Evolutionary conservation across 2,329 filamentous ascomycete genomes (phyloP).

Genomic region (Graphiopsis chlorocephala): DNA sequence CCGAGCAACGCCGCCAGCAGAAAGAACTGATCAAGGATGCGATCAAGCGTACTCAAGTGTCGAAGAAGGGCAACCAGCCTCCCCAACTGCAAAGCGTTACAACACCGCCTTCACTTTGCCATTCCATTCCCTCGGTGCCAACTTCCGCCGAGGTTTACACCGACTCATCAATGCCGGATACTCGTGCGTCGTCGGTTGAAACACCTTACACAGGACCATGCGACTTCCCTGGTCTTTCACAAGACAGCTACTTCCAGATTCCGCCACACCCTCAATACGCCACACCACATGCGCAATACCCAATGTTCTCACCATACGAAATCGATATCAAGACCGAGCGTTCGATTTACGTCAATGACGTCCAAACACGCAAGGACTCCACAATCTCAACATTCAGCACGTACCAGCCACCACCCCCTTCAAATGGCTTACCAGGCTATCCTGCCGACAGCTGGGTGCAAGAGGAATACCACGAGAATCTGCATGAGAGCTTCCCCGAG

Average conservation of each 20-base stretch:
- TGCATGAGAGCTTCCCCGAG: conserved; percentile 62
- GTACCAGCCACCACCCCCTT: conserved; percentile 74
- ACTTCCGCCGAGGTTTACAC: conserved; percentile 73
- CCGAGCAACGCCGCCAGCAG: conserved; percentile 76
- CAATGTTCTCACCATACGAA: conserved; percentile 75
- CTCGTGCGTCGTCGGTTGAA: conserved; percentile 73
- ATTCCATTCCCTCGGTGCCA: conserved; percentile 61
- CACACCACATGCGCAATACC: conserved; percentile 40
- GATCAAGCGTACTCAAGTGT: conserved; percentile 94
- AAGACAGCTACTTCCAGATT: conserved; percentile 60
- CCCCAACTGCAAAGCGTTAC: conserved; percentile 42
- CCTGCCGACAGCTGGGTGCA: conserved; percentile 68
- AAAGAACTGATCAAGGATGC: conserved; percentile 96
- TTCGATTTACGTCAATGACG: conserved; percentile 89
- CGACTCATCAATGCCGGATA: conserved; percentile 69
- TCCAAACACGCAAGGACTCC: conserved; percentile 80
- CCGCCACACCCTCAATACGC: conserved; percentile 48
- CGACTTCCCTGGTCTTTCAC: conserved; percentile 63
- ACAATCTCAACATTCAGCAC: conserved; percentile 90
- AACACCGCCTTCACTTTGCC: conserved; percentile 75
- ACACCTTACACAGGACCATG: conserved; percentile 67
- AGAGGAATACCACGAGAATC: conserved; percentile 66
- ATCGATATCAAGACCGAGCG: conserved; percentile 94
- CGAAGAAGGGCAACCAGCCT: conserved; percentile 69
- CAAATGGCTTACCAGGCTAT: conserved; percentile 61